Evolutionary conservation across 2,329 filamentous ascomycete species (phyloP), one percentile per base, ranked within the genome.

Genomic region (Phoma sp.): DNA sequence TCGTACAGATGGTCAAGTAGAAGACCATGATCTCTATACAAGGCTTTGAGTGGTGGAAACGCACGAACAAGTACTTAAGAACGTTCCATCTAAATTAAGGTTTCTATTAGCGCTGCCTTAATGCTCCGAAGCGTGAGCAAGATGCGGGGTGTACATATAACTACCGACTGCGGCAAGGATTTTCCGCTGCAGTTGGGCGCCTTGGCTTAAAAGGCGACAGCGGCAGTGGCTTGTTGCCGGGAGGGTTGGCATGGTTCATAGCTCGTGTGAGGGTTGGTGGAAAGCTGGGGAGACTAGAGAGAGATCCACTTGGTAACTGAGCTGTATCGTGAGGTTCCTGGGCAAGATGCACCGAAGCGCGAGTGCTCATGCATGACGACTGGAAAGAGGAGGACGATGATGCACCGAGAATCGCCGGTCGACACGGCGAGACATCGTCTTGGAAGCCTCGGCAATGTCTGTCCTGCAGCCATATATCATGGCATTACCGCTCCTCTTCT

Each of bases 11-110:
- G 36, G 12, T 33, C 41, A 43, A 50, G 31, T 21, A 32, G 46
- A 37, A 41, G 32, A 35, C 12, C 21, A 33, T 46, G 31, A 51
- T 55, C 25, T 41, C 12, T 3, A 8, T 22, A 37, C 12, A 9
- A 19, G 17, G 22, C 32, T 19, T 38, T 51, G 31, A 55, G 47
- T 55, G 52, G 52, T 51, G 46, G 52, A 47, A 51, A 46, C n/a
- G 37, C 36, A 19, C 6, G 8, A 8, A 19, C 37, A 36, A 19
- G 8, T 17, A 36, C 21, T 13, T 37, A 25, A 13, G 25, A 12
- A 40, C 6, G 36, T 29, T 22, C 36, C 35, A 27, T 37, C 29
- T 38, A 43, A 19, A 51, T 45, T 51, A 55, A 55, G 37, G 36
- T 46, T 55, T 41, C 13, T 17, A 27, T n/a, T 47, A 55, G 43